Evolutionary conservation across 768 basidiomycete species (phyloP), one percentile per base, ranked within the genome.

Genomic region (Lentinula edodes): DNA sequence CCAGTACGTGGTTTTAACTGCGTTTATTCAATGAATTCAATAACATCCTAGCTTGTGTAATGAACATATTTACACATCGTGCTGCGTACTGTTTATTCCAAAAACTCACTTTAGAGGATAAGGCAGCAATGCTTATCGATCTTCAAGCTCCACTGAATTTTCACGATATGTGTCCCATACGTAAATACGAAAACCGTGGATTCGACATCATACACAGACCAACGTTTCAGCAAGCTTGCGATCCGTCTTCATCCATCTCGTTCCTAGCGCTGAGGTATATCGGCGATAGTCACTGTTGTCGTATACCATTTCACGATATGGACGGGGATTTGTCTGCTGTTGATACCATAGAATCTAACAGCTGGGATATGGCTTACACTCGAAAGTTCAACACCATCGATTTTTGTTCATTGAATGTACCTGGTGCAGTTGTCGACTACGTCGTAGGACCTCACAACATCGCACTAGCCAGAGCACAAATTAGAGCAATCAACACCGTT

Each of bases 71-170:
- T 60, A 69, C 75, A 1, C 71, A 69, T 61, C 66, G 74, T 13
- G 66, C 67, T 0, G 81, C 80, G 2, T 78, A 77, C 55, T 70
- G 74, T 0, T 62, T 78, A 5, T 80, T 74, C 63, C 81, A 79
- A 1, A 34, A 57, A 0, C 76, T 72, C 2, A 81, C 79, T 0
- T 76, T 79, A 51, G 73, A 77, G 32, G 52, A 73, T 9, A 48
- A 48, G 6, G 46, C 18, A 6, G 6, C 46, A 48, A 18, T 48
- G 6, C 9, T 18, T 6, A 48, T 18, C 6, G 18, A 48, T 10
- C 9, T 20, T 48, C 18, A 6, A 6, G 10, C 8, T 48, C 10
- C 18, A 10, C 46, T 48, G 9, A 10, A 6, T 18, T 10, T 10
- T 9, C 8, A 48, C 6, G 8, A 18, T 6, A 6, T 10, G 10